These are phyloP conservation scores for Arthrobotrys sinensis DNA, from an alignment of 2,329 filamentous ascomycete genomes.

Conservation along the genomic window DNA sequence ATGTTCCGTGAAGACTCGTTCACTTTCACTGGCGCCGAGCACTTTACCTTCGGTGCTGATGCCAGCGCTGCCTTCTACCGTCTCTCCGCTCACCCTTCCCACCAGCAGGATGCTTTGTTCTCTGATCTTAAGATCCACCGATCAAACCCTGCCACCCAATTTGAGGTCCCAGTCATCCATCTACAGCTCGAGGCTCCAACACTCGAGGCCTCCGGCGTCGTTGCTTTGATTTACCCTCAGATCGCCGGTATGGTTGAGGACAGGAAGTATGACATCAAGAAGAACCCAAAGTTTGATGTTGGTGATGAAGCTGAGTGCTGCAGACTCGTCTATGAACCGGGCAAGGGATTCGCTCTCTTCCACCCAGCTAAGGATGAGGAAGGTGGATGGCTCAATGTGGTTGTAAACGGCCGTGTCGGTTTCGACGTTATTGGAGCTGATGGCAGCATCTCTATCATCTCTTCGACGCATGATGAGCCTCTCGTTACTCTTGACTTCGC, in stretches of 20 bases:
- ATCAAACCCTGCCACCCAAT: constrained; percentile 61
- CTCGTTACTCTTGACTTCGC: constrained; percentile 64
- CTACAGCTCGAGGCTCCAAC: constrained; percentile 63
- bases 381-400: constrained; percentile 63
- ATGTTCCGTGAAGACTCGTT: constrained; percentile 61
- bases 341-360: constrained; percentile 63
- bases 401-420: constrained; percentile 63
- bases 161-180: constrained; percentile 62
- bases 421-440: constrained; percentile 63
- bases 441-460: constrained; percentile 63
- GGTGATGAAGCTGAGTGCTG: constrained; percentile 64
- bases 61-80: constrained; percentile 63
- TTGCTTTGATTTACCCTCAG: constrained; percentile 63
- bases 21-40: constrained; percentile 62
- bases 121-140: constrained; percentile 63
- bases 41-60: constrained; percentile 62
- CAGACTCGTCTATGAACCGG: constrained; percentile 62
- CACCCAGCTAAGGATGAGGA: constrained; percentile 64
- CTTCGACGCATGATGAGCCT: constrained; percentile 62
- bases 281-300: constrained; percentile 62
- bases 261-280: constrained; percentile 61
- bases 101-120: constrained; percentile 61
- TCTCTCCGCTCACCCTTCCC: constrained; percentile 63
- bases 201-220: constrained; percentile 60
- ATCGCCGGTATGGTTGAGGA: constrained; percentile 61